Conservation (phyloP, 23 red algal species). For the Gracilaria domingensis region DNA sequence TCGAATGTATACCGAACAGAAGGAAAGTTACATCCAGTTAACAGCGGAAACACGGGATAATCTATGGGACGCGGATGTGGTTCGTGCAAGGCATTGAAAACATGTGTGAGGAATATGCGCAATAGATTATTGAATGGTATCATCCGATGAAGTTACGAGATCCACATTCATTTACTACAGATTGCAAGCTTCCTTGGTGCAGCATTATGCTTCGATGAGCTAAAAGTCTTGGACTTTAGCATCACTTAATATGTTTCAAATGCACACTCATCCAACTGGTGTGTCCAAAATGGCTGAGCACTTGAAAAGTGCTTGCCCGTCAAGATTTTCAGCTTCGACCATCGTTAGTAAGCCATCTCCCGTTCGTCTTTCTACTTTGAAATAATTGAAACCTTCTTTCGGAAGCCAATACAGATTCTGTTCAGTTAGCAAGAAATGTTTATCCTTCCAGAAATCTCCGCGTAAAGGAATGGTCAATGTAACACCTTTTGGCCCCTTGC, state of each 20-base stretch:
- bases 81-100: too few species aligned
- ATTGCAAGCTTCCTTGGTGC: background rate
- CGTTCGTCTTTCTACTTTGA: background rate
- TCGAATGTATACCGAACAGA: too few species aligned
- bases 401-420: conserved; percentile 2
- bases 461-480: background rate
- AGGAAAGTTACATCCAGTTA: too few species aligned
- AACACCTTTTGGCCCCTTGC: background rate
- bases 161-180: background rate
- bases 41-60: too few species aligned
- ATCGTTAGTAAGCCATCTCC: background rate
- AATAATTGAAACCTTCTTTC: background rate
- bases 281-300: conserved; percentile 2
- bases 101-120: too few species aligned
- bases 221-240: background rate
- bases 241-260: background rate
- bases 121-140: background rate
- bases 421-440: background rate
- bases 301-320: background rate
- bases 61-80: too few species aligned
- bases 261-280: background rate
- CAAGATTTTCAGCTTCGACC: background rate
- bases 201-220: background rate
- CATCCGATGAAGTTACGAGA: background rate
- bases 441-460: background rate